phyloP scores from a whole-genome alignment of 352 stramenopile genomes.

The Phytophthora idaei region DNA sequence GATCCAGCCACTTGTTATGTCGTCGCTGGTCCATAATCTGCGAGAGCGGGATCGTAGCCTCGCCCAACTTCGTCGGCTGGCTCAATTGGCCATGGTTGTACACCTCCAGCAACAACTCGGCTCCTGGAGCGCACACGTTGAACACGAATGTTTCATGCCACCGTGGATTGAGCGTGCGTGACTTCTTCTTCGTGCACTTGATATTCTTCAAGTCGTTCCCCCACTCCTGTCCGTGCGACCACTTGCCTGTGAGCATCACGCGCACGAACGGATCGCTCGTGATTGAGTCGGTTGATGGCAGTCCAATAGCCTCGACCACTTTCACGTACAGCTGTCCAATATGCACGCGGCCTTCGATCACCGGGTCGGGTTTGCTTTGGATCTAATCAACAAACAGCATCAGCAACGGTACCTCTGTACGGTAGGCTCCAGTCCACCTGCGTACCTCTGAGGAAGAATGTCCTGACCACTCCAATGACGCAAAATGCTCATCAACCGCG shows the following conservation, averaged over 20 bases:
- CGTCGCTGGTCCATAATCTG: conserved; percentile 87
- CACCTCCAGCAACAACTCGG: conserved; percentile 81
- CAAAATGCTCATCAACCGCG: conserved; percentile 85
- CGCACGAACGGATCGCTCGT: conserved; percentile 87
- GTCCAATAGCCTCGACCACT: conserved; percentile 82
- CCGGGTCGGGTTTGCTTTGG: conserved; percentile 72
- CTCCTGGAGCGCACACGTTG: conserved; percentile 85
- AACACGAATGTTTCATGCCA: conserved; percentile 91
- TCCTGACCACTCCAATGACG: conserved; percentile 83
- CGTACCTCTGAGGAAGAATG: conserved; percentile 70
- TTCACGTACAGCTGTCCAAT: conserved; percentile 89
- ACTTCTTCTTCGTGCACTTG: conserved; percentile 90
- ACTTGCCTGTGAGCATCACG: conserved; percentile 85
- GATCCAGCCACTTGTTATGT: conserved; percentile 89
- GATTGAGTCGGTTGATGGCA: conserved; percentile 88
- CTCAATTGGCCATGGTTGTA: conserved; percentile 88
- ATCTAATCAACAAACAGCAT: conserved; percentile 33
- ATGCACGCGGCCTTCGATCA: conserved; percentile 83
- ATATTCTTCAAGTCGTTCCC: conserved; percentile 79
- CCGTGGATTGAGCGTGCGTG: conserved; percentile 81
- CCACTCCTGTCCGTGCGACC: conserved; percentile 87
- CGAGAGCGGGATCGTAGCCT: conserved; percentile 71
- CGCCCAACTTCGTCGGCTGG: conserved; percentile 83
- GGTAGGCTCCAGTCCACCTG: background rate
- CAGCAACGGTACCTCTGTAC: conserved; percentile 1